phyloP scores from a whole-genome alignment of 208 protist genomes.

The Crithidia bombi region DNA sequence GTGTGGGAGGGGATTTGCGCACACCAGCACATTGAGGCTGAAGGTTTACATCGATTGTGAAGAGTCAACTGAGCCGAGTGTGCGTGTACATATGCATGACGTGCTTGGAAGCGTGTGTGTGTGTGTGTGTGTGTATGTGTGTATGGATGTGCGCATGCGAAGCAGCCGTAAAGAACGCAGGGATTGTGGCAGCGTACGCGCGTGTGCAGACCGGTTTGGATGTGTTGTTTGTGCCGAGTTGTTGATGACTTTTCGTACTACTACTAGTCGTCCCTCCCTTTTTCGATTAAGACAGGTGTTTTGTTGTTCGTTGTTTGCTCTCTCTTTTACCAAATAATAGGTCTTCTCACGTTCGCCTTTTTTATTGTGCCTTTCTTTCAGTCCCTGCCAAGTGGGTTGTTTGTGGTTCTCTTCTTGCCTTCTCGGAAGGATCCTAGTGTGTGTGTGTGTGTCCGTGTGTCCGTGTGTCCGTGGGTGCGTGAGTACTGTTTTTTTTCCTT shows the following conservation, averaged over 20 bases:
- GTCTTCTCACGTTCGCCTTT: background rate
- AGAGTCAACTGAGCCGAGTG: too few species aligned
- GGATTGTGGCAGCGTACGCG: background rate
- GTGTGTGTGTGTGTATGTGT: background rate
- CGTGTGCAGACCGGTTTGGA: background rate
- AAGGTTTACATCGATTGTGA: too few species aligned
- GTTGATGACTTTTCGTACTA: background rate
- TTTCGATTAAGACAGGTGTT: too few species aligned
- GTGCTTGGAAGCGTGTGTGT: background rate
- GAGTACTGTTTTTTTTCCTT: background rate
- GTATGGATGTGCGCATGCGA: background rate
- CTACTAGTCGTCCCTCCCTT: background rate
- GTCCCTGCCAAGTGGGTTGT: conserved; percentile 1
- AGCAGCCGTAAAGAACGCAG: background rate
- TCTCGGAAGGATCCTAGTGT: background rate
- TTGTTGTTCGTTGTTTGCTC: too few species aligned
- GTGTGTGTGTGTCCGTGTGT: conserved; percentile 12
- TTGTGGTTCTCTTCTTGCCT: conserved; percentile 12
- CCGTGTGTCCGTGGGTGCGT: too few species aligned
- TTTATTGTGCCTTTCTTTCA: background rate
- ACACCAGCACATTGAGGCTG: background rate
- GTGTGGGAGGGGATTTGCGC: background rate
- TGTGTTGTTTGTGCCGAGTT: conserved; percentile 1
- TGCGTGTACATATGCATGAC: too few species aligned
- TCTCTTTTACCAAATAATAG: conserved; percentile 1